Percentiles rank a stretch among this genome's conserved stretches.
phyloP scores from a whole-genome alignment of 2,329 filamentous ascomycete genomes.

The Ophiosphaerella narmari region DNA sequence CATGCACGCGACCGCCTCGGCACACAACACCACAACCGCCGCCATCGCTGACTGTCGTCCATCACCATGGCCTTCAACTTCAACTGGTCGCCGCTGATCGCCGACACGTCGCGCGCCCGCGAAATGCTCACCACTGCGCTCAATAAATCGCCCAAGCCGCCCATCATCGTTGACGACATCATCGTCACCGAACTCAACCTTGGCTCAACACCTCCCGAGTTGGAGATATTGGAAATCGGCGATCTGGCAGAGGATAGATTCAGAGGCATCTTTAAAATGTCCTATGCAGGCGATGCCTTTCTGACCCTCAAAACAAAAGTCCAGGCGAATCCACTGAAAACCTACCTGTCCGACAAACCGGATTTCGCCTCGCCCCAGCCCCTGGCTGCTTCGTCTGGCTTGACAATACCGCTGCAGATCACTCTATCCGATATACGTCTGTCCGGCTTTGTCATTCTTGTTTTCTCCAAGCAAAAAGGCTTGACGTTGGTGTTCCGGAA shows the following conservation, averaged over 20 bases:
- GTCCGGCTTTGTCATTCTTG: conserved; percentile 94
- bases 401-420: conserved; percentile 97
- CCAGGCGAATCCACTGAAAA: conserved; percentile 96
- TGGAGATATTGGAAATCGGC: conserved; percentile 97
- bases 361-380: conserved; percentile 91
- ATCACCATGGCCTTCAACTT: conserved; percentile 96
- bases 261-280: conserved; percentile 99
- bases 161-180: conserved; percentile 99
- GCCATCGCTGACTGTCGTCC: conserved; percentile 6
- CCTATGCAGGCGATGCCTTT: conserved; percentile 93
- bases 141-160: conserved; percentile 97
- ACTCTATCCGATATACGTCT: conserved; percentile 94
- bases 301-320: conserved; percentile 94
- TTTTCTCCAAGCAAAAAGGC: conserved; percentile 97
- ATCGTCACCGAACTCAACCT: conserved; percentile 97
- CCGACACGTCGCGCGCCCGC: conserved; percentile 87
- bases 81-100: conserved; percentile 99
- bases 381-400: conserved; percentile 83
- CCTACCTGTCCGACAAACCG: conserved; percentile 88
- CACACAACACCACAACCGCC: conserved; percentile 16
- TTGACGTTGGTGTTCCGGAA: conserved; percentile 96
- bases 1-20: conserved; percentile 45
- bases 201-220: conserved; percentile 87
- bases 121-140: conserved; percentile 93
- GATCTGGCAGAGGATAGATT: conserved; percentile 97